phyloP scores from a whole-genome alignment of 1,284 basidiomycete species.

The Phylloporus sp. region DNA sequence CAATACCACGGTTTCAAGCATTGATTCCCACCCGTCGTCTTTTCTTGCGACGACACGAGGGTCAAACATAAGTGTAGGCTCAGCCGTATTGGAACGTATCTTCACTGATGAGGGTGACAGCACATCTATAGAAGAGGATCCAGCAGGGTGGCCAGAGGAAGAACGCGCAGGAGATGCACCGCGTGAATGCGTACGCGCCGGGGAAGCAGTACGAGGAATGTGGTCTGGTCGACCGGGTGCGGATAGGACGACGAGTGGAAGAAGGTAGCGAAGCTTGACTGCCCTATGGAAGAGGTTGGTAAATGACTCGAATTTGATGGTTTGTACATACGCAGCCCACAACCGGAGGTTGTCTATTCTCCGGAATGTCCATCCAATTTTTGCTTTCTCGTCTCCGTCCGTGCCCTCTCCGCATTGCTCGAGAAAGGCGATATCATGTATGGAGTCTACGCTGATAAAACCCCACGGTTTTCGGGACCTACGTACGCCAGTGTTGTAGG shows the following conservation, averaged over 20 bases:
- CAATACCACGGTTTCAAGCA: slow-evolving; percentile 70
- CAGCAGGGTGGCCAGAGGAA: slow-evolving; percentile 17
- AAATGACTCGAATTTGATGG: not conserved
- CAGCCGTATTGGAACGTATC: slow-evolving; percentile 32
- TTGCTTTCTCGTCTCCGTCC: slow-evolving; percentile 44
- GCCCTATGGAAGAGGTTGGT: slow-evolving; percentile 56
- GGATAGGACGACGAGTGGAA: slow-evolving; percentile 69
- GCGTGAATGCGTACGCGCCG: slow-evolving; percentile 27
- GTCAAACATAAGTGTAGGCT: slow-evolving; percentile 65
- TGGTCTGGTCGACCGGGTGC: slow-evolving; percentile 40
- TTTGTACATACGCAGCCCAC: slow-evolving; percentile 77
- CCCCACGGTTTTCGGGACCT: slow-evolving; percentile 87
- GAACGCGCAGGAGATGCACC: slow-evolving; percentile 36
- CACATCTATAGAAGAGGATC: slow-evolving; percentile 9
- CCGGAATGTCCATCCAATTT: slow-evolving; percentile 80
- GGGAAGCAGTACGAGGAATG: slow-evolving; percentile 35
- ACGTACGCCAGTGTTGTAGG: slow-evolving; percentile 83
- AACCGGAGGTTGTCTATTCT: slow-evolving; percentile 82
- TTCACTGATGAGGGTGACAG: slow-evolving; percentile 26
- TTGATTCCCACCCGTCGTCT: slow-evolving; percentile 81
- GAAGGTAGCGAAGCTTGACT: slow-evolving; percentile 79
- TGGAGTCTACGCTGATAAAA: slow-evolving; percentile 77
- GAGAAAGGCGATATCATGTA: slow-evolving; percentile 80
- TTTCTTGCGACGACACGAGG: slow-evolving; percentile 74
- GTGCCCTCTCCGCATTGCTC: slow-evolving; percentile 53